Percentiles rank a stretch among this genome's conserved stretches.
Evolutionary conservation across 1,284 basidiomycete genomes (phyloP).

Genomic region (Malassezia furfur): DNA sequence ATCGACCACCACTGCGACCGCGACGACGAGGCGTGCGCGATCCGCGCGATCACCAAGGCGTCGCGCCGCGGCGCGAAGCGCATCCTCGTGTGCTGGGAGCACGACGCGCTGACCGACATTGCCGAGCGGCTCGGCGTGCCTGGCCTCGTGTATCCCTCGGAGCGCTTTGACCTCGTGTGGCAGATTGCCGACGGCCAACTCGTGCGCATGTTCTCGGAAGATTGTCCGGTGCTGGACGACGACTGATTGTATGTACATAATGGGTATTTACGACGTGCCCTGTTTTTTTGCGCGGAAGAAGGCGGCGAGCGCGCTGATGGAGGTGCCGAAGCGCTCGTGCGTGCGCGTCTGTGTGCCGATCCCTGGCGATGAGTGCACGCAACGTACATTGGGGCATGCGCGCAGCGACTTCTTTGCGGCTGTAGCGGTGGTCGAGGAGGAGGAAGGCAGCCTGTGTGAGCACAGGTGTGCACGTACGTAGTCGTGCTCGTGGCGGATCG

Average conservation of each 20-base stretch:
- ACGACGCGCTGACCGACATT: slow-evolving; percentile 28
- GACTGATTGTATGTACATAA: background rate
- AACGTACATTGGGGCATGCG: slow-evolving; percentile 29
- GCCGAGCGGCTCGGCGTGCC: slow-evolving; percentile 32
- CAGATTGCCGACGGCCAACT: slow-evolving; percentile 20
- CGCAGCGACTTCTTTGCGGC: slow-evolving; percentile 26
- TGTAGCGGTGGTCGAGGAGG: slow-evolving; percentile 38
- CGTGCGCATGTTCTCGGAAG: slow-evolving; percentile 20
- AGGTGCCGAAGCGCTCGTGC: slow-evolving; percentile 64
- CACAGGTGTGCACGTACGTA: slow-evolving; percentile 14
- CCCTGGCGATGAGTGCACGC: slow-evolving; percentile 43
- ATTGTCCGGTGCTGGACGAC: slow-evolving; percentile 23
- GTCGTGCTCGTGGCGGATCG: slow-evolving; percentile 42
- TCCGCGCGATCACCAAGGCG: slow-evolving; percentile 27
- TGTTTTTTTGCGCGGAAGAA: slow-evolving; percentile 24
- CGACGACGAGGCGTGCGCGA: slow-evolving; percentile 40
- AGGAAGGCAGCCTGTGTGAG: slow-evolving; percentile 30
- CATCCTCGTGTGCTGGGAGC: slow-evolving; percentile 32
- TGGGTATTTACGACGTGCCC: background rate
- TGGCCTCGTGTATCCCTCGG: slow-evolving; percentile 16
- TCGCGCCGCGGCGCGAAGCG: slow-evolving; percentile 17
- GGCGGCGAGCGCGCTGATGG: slow-evolving; percentile 57
- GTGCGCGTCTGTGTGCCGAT: slow-evolving; percentile 62
- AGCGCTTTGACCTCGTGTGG: slow-evolving; percentile 22
- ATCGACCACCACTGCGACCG: slow-evolving; percentile 44